Evolutionary conservation across 1,139 yeast species (phyloP).

Genomic region (Taphrina pruni): DNA sequence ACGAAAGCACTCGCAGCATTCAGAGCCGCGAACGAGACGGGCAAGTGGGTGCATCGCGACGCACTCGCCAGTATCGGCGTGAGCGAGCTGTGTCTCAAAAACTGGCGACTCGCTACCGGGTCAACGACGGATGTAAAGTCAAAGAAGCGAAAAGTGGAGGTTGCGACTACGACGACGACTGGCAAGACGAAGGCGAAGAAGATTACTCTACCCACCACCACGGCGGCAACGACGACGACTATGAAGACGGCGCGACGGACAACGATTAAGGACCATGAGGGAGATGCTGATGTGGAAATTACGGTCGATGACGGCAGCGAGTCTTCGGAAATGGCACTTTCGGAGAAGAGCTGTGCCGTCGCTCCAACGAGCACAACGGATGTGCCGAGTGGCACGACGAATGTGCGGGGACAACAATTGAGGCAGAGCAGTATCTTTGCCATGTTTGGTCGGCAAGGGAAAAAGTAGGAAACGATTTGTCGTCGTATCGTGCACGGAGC

Average conservation of each 20-base stretch:
- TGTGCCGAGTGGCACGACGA: no score
- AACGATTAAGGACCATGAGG: no score
- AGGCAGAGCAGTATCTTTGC: constrained; percentile 2
- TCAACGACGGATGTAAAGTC: not conserved
- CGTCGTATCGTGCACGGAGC: no score
- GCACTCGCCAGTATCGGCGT: constrained; percentile 16
- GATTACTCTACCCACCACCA: no score
- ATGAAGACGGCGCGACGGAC: no score
- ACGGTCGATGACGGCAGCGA: not conserved
- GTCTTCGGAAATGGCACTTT: constrained; percentile 1
- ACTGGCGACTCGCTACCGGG: constrained; percentile 24
- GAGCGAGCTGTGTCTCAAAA: constrained; percentile 34
- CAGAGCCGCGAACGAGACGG: constrained; percentile 13
- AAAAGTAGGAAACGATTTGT: not conserved
- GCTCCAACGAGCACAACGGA: not conserved
- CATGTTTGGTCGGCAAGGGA: constrained; percentile 2
- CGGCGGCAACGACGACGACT: no score
- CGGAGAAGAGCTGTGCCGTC: not conserved
- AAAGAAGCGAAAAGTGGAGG: not conserved
- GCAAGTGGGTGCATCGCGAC: constrained; percentile 27
- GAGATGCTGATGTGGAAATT: not conserved
- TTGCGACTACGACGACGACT: not conserved
- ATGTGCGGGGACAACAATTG: not conserved
- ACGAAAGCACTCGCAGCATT: constrained; percentile 10
- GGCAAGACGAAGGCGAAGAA: not conserved